Evolutionary conservation across 2,329 filamentous ascomycete genomes (phyloP), one percentile per base, ranked within the genome.

Genomic region (Phaeophleospora eucalypticola): DNA sequence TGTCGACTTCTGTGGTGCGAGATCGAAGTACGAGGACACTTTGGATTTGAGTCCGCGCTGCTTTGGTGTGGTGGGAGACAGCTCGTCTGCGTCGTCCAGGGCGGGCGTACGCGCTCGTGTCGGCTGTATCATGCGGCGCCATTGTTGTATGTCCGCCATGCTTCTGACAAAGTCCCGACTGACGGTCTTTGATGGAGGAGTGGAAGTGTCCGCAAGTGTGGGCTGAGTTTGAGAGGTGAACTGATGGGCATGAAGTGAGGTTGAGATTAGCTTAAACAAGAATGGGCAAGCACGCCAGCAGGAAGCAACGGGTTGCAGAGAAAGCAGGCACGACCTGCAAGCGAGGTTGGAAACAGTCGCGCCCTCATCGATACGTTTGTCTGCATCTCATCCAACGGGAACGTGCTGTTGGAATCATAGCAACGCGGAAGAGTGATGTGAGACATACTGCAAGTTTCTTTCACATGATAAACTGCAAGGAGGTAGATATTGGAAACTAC

Each of bases 21-120:
- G 36, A 4, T 67, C 67, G 12, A 71, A 66, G 57, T 71, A 71
- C 3, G 65, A 65, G 15, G 62, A 59, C 15, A 71, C 53, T 43
- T 69, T 71, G 4, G 70, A 69, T 46, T 62, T 68, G n/a, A 67
- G 51, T 8, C 55, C 52, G 43, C 56, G 59, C 27, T 38, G 36
- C 37, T 63, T 68, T 12, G 67, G 61, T 17, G 58, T 62, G 10
- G 62, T 59, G 4, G 62, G 50, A 1, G 46, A 48, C 10, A 55
- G 47, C 20, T 60, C 61, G 10, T 60, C 60, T 20, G 50, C 27
- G 39, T 70, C 68, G 32, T 61, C 53, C 6, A 54, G 41, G 24
- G 59, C 48, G 14, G 65, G 58, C 8, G 63, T 65, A 29, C 58
- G 59, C 7, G 54, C 52, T 29, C 24, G 24, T 46, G 52, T 48